Percentiles rank a stretch among this genome's conserved stretches.
These are phyloP conservation scores for Xylaria longipes DNA, from an alignment of 495 filamentous ascomycete genomes.

Conservation along the genomic window DNA sequence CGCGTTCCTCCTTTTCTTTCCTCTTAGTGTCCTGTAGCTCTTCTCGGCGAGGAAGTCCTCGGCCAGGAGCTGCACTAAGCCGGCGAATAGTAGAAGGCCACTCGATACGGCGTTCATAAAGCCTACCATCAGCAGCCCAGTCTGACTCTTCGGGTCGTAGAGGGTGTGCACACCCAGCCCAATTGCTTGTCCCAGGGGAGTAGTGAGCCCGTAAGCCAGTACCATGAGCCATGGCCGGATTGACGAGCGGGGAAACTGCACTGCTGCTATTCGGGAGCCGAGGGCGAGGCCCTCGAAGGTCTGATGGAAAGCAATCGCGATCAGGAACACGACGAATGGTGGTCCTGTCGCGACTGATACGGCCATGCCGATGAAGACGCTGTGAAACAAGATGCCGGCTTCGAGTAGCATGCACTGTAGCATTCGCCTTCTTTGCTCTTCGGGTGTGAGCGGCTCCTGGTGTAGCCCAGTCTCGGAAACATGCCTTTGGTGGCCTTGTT, in stretches of 20 bases:
- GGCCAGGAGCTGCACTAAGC: conserved; percentile 87
- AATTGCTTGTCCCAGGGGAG: conserved; percentile 88
- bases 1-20: conserved; percentile 73
- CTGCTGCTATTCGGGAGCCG: conserved; percentile 72
- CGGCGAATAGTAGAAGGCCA: conserved; percentile 88
- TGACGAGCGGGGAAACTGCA: conserved; percentile 62
- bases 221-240: conserved; percentile 92
- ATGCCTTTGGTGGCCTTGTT: conserved; percentile 30
- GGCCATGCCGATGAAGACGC: conserved; percentile 89
- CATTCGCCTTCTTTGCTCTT: conserved; percentile 65
- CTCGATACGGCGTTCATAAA: conserved; percentile 91
- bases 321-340: conserved; percentile 77
- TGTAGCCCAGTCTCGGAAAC: conserved; percentile 33
- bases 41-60: conserved; percentile 93
- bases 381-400: conserved; percentile 86
- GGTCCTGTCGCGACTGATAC: conserved; percentile 81
- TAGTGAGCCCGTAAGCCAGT: conserved; percentile 88
- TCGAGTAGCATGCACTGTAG: conserved; percentile 82
- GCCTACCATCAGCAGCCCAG: conserved; percentile 87
- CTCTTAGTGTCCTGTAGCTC: conserved; percentile 78
- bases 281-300: conserved; percentile 78
- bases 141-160: conserved; percentile 82
- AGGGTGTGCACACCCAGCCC: conserved; percentile 81
- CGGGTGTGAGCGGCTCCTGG: conserved; percentile 39
- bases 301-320: conserved; percentile 84